Evolutionary conservation across 2,329 filamentous ascomycete genomes (phyloP), one percentile per base, ranked within the genome.

Genomic region (Talaromyces verruculosus): DNA sequence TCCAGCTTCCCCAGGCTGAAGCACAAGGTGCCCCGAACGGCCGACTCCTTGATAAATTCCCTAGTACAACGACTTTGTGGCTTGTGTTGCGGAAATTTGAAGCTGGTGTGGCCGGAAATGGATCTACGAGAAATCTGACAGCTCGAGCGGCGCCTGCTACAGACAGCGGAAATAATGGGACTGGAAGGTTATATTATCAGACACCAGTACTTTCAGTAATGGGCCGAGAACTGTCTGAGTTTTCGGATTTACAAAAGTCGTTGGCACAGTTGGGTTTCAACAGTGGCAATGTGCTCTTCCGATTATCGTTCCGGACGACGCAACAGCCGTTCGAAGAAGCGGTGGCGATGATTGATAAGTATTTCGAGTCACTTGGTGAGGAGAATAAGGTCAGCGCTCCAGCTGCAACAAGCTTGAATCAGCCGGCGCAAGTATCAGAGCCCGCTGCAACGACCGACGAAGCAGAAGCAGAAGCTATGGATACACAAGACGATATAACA

Each of bases 11-110:
- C 3, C 84, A 89, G 41, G 86, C 88, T 25, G 90, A 95, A 74
- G 87, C 85, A 22, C 82, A 81, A 53, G 82, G 84, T 59, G 83
- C 85, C 22, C 85, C 88, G 1, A 87, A 87, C 69, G 87, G 88
- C 28, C 88, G 93, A 35, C 79, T 96, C 47, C 87, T 88, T 65
- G 89, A 95, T 75, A 97, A 95, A 75, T 93, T 98, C 68, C 89
- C 93, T 1, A 96, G 91, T 77, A 90, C 92, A 70, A 91, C 92
- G 41, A 91, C 92, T 19, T 76, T 99, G 78, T 99, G 95, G 95
- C 87, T 92, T 71, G 84, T 98, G 33, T 76, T 99, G 65, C 89
- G 95, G 67, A 92, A 95, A 74, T 96, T 98, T 70, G 95, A 99
- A 79, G 90, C 90, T 69, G 88, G 86, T 39, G 85, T 86, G 28